Conservation (phyloP, 306 rosid genomes). For the Lagenaria siceraria region DNA sequence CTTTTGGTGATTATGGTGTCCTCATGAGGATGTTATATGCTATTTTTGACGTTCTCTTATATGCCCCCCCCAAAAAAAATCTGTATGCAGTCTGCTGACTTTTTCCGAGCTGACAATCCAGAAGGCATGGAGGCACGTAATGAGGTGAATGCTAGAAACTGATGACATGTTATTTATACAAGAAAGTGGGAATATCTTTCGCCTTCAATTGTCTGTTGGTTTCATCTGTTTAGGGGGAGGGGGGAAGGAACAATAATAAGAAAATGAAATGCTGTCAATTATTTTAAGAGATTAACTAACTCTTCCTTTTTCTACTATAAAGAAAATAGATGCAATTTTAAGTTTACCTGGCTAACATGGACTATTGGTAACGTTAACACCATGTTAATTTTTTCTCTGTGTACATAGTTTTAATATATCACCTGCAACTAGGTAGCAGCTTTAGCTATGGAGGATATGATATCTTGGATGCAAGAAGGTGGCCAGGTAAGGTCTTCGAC, state of each 20-base stretch:
- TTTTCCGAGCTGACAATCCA: slow-evolving; percentile 92
- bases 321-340: not conserved
- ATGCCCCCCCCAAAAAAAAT: slow-evolving; percentile 15
- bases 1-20: not conserved
- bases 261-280: not conserved
- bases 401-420: slow-evolving; percentile 87
- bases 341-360: slow-evolving; percentile 11
- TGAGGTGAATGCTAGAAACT: slow-evolving; percentile 51
- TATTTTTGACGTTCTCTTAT: slow-evolving; percentile 8
- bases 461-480: slow-evolving; percentile 99
- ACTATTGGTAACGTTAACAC: slow-evolving; percentile 40
- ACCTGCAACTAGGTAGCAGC: slow-evolving; percentile 99
- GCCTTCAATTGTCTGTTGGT: not conserved
- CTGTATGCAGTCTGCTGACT: slow-evolving; percentile 78
- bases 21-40: not conserved
- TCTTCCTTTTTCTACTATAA: not conserved
- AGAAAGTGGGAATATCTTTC: not conserved
- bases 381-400: slow-evolving; percentile 46
- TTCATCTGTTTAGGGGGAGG: not conserved
- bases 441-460: slow-evolving; percentile 96
- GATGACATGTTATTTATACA: slow-evolving; percentile 9
- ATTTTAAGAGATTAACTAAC: not conserved
- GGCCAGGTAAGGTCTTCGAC: slow-evolving; percentile 68
- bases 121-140: slow-evolving; percentile 97
- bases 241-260: no score